Evolutionary conservation across 768 basidiomycete species (phyloP).

Genomic region (Lentinula sp.): DNA sequence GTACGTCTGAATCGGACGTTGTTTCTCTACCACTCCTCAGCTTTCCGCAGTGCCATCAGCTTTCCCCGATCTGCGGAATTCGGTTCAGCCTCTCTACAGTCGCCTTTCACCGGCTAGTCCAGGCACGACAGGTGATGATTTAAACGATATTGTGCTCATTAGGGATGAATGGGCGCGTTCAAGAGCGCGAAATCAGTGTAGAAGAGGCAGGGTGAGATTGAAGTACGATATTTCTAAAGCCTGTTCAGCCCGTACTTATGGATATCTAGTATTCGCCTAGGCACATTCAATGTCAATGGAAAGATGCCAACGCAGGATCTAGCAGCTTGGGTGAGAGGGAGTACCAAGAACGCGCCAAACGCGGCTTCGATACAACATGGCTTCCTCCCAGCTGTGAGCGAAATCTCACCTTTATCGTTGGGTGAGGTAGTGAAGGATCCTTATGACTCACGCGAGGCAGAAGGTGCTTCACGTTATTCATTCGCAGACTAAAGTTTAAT

Average conservation of each 20-base stretch:
- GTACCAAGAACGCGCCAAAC: not conserved
- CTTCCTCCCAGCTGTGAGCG: slow-evolving; percentile 26
- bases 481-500: not conserved
- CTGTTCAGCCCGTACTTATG: not conserved
- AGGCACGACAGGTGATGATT: slow-evolving; percentile 58
- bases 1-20: slow-evolving; percentile 14
- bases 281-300: slow-evolving; percentile 85
- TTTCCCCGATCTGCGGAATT: slow-evolving; percentile 52
- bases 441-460: slow-evolving; percentile 4
- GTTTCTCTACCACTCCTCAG: slow-evolving; percentile 1
- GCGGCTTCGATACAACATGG: slow-evolving; percentile 4
- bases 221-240: slow-evolving; percentile 15
- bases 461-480: not conserved
- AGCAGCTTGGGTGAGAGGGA: slow-evolving; percentile 52
- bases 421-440: slow-evolving; percentile 18
- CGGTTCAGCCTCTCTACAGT: slow-evolving; percentile 38
- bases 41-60: slow-evolving; percentile 27
- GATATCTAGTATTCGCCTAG: slow-evolving; percentile 50
- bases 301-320: slow-evolving; percentile 69
- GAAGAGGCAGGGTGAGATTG: slow-evolving; percentile 24
- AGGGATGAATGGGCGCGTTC: slow-evolving; percentile 60
- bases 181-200: slow-evolving; percentile 30
- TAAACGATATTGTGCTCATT: slow-evolving; percentile 48
- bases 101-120: slow-evolving; percentile 58
- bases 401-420: slow-evolving; percentile 30